phyloP scores from a whole-genome alignment of 805 yeast genomes.

The Kodamaea restingae region DNA sequence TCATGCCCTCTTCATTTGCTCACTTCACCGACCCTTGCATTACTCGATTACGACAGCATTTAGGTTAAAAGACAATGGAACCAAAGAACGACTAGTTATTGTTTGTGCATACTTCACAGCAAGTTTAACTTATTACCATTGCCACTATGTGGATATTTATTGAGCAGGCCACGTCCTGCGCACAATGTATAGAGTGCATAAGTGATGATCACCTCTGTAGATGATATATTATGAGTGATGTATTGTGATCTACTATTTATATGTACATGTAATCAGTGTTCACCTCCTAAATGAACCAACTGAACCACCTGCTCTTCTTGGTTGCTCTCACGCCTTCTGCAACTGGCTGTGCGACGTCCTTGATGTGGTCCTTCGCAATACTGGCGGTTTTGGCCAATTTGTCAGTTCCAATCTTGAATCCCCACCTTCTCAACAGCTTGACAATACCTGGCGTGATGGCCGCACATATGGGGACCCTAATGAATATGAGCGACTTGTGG shows the following conservation, averaged over 20 bases:
- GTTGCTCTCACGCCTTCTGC: slow-evolving; percentile 50
- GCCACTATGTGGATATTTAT: neutral
- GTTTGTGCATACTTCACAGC: too few species aligned
- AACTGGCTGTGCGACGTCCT: slow-evolving; percentile 41
- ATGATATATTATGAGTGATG: too few species aligned
- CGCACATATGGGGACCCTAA: slow-evolving; percentile 86
- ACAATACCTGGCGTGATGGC: slow-evolving; percentile 86
- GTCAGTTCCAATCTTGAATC: slow-evolving; percentile 67
- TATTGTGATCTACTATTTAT: too few species aligned
- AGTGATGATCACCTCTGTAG: neutral
- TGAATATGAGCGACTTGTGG: slow-evolving; percentile 80
- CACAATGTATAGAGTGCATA: neutral
- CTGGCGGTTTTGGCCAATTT: slow-evolving; percentile 40
- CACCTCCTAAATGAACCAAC: slow-evolving; percentile 61
- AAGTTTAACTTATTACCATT: too few species aligned
- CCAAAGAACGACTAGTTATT: too few species aligned
- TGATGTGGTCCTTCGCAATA: slow-evolving; percentile 29
- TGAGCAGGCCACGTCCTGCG: neutral
- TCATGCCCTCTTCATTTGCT: too few species aligned
- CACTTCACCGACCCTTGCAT: too few species aligned
- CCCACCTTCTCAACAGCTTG: slow-evolving; percentile 61
- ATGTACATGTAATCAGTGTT: too few species aligned
- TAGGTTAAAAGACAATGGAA: too few species aligned
- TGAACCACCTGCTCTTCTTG: slow-evolving; percentile 53
- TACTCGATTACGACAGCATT: too few species aligned